Percentiles rank a stretch among this genome's conserved stretches.
These are phyloP conservation scores for Saccharomycopsis malanga DNA, from an alignment of 805 yeast genomes.

Conservation along the genomic window DNA sequence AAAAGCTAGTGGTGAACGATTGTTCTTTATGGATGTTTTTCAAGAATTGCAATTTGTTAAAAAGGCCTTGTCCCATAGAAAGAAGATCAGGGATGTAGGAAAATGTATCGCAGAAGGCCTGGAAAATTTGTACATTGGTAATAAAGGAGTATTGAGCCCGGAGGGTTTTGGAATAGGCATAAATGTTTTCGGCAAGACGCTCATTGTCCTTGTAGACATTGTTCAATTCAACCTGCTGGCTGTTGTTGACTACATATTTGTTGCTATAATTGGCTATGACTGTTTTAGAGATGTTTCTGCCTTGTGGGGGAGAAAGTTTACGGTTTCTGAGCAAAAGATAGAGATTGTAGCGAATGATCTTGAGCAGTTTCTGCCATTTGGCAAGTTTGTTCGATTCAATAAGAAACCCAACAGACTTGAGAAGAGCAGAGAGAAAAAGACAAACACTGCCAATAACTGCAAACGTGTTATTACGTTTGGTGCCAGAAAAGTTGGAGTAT, in stretches of 20 bases:
- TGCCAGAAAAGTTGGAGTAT: conserved; percentile 14
- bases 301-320: neutral
- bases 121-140: conserved; percentile 17
- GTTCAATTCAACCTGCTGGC: conserved; percentile 1
- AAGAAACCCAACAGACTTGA: conserved; percentile 9
- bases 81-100: conserved; percentile 17
- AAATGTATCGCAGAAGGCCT: conserved; percentile 8
- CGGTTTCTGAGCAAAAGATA: neutral
- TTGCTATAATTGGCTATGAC: conserved; percentile 1
- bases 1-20: neutral
- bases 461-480: conserved; percentile 14
- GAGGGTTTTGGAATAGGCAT: conserved; percentile 11
- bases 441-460: conserved; percentile 16
- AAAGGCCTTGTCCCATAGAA: neutral
- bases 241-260: conserved; percentile 9
- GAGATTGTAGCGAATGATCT: conserved; percentile 6
- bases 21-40: neutral
- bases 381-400: conserved; percentile 7
- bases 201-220: conserved; percentile 7
- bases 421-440: conserved; percentile 13
- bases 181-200: neutral
- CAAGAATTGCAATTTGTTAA: too few relatives aligned
- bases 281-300: neutral
- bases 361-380: conserved; percentile 4
- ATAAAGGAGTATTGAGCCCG: conserved; percentile 16